A percentile compares a stretch with the other conserved stretches of the same genome.
Conservation (phyloP, 305 asterid species). For the Andrographis paniculata region DNA sequence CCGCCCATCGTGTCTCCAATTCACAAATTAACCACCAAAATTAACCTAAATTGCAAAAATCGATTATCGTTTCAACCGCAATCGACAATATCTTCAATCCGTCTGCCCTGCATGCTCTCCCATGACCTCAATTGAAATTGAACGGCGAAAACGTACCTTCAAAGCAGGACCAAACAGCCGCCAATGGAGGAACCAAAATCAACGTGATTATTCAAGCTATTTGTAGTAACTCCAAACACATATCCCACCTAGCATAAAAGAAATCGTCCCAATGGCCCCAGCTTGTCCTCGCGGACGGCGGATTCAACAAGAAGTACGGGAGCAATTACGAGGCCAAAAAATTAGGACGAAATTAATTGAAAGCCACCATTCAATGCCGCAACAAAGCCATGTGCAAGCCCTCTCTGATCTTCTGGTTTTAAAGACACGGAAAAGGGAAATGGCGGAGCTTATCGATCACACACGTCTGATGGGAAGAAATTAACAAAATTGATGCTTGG, state of each 20-base stretch:
- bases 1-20: slow-evolving; percentile 40
- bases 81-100: neutral
- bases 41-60: neutral
- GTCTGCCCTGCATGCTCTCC: too few species aligned
- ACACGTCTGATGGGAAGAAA: neutral
- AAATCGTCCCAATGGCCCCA: slow-evolving; percentile 9
- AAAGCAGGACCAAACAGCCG: slow-evolving; percentile 12
- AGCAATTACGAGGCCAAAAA: slow-evolving; percentile 20
- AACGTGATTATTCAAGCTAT: slow-evolving; percentile 1
- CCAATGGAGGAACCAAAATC: neutral
- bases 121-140: too few species aligned
- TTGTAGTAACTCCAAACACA: neutral
- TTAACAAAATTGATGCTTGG: neutral
- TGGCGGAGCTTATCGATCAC: neutral
- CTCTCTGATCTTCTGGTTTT: neutral
- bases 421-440: too few species aligned
- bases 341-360: slow-evolving; percentile 3
- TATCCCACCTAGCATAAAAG: neutral
- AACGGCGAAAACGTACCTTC: too few species aligned
- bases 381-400: slow-evolving; percentile 1
- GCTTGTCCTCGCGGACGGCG: slow-evolving; percentile 16
- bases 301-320: slow-evolving; percentile 18
- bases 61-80: neutral
- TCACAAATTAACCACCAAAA: neutral
- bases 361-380: slow-evolving; percentile 14